A percentile compares a stretch with the other conserved stretches of the same genome.
Evolutionary conservation across 2,329 filamentous ascomycete genomes (phyloP).

Genomic region (Botrytis elliptica): DNA sequence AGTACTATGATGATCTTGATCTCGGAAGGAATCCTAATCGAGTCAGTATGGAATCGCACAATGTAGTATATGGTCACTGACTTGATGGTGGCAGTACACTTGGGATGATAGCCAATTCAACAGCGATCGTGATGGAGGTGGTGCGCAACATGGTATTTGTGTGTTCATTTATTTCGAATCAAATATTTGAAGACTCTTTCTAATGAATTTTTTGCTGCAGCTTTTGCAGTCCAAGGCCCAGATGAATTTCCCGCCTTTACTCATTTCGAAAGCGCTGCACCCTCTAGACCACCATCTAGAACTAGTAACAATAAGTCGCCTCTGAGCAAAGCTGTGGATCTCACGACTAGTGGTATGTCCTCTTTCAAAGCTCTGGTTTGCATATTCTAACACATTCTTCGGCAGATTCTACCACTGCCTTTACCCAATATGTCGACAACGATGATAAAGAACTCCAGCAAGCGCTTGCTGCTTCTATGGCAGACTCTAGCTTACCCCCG

Average conservation of each 20-base stretch:
- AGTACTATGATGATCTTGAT: conserved; percentile 52
- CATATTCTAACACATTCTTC: not conserved
- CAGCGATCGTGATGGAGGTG: conserved; percentile 52
- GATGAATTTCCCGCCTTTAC: conserved; percentile 20
- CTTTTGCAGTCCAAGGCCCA: conserved; percentile 22
- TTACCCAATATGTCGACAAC: conserved; percentile 28
- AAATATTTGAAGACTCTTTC: not conserved
- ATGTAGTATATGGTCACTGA: not conserved
- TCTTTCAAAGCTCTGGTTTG: not conserved
- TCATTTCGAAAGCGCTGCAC: conserved; percentile 22
- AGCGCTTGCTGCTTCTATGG: conserved; percentile 56
- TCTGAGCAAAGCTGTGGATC: conserved; percentile 51
- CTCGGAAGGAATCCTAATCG: conserved; percentile 35
- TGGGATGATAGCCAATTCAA: conserved; percentile 58
- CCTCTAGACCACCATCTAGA: conserved; percentile 61
- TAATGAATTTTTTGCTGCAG: not conserved
- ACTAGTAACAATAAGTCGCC: conserved; percentile 56
- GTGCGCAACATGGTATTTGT: conserved; percentile 46
- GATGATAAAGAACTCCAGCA: conserved; percentile 56
- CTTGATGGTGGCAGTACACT: conserved; percentile 41
- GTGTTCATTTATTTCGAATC: conserved; percentile 27
- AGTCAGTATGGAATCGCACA: conserved; percentile 34
- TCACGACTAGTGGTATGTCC: conserved; percentile 42
- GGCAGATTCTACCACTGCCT: conserved; percentile 32
- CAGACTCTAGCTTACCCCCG: conserved; percentile 48